phyloP scores from a whole-genome alignment of 2,329 filamentous ascomycete species.

The Diaporthe velutina region DNA sequence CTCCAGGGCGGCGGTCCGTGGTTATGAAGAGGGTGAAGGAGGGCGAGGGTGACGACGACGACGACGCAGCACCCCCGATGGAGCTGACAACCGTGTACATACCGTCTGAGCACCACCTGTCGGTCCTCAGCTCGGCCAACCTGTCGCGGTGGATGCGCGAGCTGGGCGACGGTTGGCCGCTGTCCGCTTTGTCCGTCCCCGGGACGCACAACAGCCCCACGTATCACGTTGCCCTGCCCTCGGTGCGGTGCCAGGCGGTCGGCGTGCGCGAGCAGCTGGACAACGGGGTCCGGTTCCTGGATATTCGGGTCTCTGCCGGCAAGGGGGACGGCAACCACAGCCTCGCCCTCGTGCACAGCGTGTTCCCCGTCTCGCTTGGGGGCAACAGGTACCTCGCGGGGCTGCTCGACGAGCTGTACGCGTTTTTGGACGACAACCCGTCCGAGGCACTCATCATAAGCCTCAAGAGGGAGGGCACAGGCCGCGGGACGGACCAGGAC shows the following conservation, averaged over 20 bases:
- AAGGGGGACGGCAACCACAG: conserved; percentile 65
- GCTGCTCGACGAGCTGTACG: conserved; percentile 77
- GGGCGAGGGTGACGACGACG: conserved; percentile 5
- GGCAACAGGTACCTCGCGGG: conserved; percentile 84
- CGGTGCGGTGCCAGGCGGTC: conserved; percentile 92
- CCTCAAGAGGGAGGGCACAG: conserved; percentile 91
- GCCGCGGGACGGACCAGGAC: conserved; percentile 82
- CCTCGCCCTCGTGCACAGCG: conserved; percentile 88
- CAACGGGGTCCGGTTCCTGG: conserved; percentile 94
- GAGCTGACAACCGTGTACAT: conserved; percentile 78
- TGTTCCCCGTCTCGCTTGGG: conserved; percentile 88
- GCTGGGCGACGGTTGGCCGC: conserved; percentile 77
- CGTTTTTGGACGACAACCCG: conserved; percentile 82
- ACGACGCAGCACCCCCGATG: conserved; percentile 47
- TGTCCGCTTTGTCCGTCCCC: conserved; percentile 88
- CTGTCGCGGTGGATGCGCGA: conserved; percentile 85
- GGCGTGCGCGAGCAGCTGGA: conserved; percentile 81
- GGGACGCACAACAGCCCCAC: conserved; percentile 97
- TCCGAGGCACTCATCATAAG: conserved; percentile 88
- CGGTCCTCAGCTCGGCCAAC: conserved; percentile 78
- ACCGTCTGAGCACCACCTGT: conserved; percentile 64
- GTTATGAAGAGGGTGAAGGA: conserved; percentile 39
- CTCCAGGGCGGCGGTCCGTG: conserved; percentile 66
- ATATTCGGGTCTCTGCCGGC: conserved; percentile 79
- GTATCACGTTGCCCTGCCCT: conserved; percentile 85